These are phyloP conservation scores for Taiozyma onychis DNA, from an alignment of 1,139 yeast genomes.

Conservation along the genomic window DNA sequence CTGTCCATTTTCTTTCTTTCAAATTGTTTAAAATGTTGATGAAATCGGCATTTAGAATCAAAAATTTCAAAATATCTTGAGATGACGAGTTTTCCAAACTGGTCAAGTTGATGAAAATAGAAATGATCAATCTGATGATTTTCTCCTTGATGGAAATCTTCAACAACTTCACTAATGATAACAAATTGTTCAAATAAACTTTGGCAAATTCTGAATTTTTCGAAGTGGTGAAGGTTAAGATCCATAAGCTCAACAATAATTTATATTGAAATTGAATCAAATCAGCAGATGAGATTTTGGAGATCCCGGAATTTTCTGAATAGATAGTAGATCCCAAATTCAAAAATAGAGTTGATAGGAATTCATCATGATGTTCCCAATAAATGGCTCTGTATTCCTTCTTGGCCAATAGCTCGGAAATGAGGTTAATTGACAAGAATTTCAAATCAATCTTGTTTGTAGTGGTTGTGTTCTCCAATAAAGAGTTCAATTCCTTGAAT, in stretches of 20 bases:
- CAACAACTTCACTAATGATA: slow-evolving; percentile 57
- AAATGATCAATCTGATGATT: slow-evolving; percentile 74
- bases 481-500: slow-evolving; percentile 4
- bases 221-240: slow-evolving; percentile 63
- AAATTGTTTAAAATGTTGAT: slow-evolving; percentile 62
- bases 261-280: slow-evolving; percentile 77
- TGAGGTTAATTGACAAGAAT: slow-evolving; percentile 62
- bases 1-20: slow-evolving; percentile 88
- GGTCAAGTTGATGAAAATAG: slow-evolving; percentile 62
- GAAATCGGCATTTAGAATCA: slow-evolving; percentile 74
- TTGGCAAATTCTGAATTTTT: slow-evolving; percentile 49
- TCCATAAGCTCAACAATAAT: slow-evolving; percentile 75
- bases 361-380: slow-evolving; percentile 47
- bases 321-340: slow-evolving; percentile 29
- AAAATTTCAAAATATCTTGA: slow-evolving; percentile 46
- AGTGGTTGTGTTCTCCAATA: slow-evolving; percentile 21
- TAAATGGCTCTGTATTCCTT: slow-evolving; percentile 54
- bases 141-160: slow-evolving; percentile 88
- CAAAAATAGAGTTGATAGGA: slow-evolving; percentile 50
- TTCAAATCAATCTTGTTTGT: slow-evolving; percentile 48
- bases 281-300: slow-evolving; percentile 28
- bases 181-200: slow-evolving; percentile 33
- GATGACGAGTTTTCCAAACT: slow-evolving; percentile 26
- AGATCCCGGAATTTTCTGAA: slow-evolving; percentile 5
- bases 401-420: slow-evolving; percentile 54